Evolutionary conservation across 1,284 basidiomycete species (phyloP).

Genomic region (Marasmius fiardii): DNA sequence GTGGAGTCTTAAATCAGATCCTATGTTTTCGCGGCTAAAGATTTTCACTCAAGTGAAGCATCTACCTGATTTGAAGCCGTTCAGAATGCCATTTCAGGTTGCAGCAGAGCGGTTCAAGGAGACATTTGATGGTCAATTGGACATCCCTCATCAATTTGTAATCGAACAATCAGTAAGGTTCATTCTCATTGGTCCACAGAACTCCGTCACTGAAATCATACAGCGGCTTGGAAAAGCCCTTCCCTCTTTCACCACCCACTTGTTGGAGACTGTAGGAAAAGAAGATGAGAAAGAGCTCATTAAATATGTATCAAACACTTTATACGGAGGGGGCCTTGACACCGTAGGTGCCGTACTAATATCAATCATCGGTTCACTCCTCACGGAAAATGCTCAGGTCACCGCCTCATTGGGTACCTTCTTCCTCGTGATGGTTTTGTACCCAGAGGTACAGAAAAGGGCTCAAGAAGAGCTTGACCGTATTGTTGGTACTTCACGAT

Average conservation of each 20-base stretch:
- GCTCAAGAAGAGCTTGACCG: slow-evolving; percentile 26
- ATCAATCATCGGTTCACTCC: background rate
- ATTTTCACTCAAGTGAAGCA: too few relatives aligned
- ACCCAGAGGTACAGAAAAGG: slow-evolving; percentile 24
- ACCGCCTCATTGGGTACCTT: background rate
- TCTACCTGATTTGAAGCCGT: background rate
- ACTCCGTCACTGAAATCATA: too few relatives aligned
- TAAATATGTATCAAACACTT: background rate
- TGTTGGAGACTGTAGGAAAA: background rate
- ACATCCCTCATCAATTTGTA: background rate
- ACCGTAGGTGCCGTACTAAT: background rate
- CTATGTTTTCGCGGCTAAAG: too few relatives aligned
- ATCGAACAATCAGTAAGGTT: background rate
- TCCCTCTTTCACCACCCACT: background rate
- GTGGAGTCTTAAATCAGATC: too few relatives aligned
- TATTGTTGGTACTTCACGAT: slow-evolving; percentile 23
- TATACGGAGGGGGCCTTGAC: background rate
- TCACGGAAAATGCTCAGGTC: background rate
- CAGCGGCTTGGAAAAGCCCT: background rate
- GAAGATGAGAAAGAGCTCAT: background rate
- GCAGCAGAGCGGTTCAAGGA: background rate
- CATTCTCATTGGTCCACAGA: too few relatives aligned
- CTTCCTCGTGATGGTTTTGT: slow-evolving; percentile 21
- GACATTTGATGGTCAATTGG: background rate
- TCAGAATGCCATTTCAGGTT: background rate